phyloP scores from a whole-genome alignment of 208 protist species.

The Wallacemonas sp. region DNA sequence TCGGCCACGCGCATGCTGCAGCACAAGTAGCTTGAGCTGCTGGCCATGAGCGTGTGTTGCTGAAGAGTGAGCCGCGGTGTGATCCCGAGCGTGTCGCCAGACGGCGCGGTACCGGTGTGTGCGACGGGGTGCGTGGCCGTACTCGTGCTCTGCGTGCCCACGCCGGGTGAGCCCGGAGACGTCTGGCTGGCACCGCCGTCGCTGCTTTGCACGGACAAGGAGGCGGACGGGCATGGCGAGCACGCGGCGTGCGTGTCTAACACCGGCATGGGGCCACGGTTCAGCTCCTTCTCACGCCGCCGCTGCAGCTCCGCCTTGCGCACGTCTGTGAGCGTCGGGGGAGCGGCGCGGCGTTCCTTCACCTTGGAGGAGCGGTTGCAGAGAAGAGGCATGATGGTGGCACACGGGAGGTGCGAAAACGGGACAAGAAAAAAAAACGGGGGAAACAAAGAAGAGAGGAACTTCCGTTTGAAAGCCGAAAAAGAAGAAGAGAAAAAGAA shows the following conservation, averaged over 20 bases:
- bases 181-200: neutral
- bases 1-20: conserved; percentile 16
- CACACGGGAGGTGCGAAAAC: too few relatives aligned
- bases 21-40: conserved; percentile 8
- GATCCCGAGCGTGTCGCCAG: too few relatives aligned
- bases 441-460: conserved; percentile 22
- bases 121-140: neutral
- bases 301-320: conserved; percentile 31
- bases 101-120: too few relatives aligned
- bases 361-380: conserved; percentile 21
- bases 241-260: neutral
- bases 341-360: conserved; percentile 12
- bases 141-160: neutral
- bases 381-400: conserved; percentile 12
- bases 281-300: conserved; percentile 22
- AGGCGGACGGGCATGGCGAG: neutral
- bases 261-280: conserved; percentile 10
- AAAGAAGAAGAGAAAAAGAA: neutral
- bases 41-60: neutral
- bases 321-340: conserved; percentile 31
- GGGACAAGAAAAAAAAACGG: conserved; percentile 5
- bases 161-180: neutral
- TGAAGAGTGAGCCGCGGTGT: too few relatives aligned
- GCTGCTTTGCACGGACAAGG: neutral
- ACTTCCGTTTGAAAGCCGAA: neutral